Evolutionary conservation across 352 stramenopile species (phyloP).

Genomic region (Globisporangium solare): DNA sequence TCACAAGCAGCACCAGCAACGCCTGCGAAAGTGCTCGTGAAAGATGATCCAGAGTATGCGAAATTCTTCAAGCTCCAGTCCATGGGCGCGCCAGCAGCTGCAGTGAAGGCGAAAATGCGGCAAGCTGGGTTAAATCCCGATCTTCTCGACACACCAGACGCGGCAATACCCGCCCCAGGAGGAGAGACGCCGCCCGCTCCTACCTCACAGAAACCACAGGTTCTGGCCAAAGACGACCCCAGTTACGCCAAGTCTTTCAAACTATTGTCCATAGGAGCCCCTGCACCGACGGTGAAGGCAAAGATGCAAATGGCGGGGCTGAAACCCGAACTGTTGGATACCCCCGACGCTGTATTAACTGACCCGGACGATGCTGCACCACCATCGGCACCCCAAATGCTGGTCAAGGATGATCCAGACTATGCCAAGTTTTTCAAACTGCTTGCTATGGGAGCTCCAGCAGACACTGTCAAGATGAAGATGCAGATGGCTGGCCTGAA

Average conservation of each 20-base stretch:
- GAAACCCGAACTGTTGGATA: constrained; percentile 64
- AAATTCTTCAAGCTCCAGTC: constrained; percentile 71
- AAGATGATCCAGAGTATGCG: constrained; percentile 47
- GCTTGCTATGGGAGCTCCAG: constrained; percentile 48
- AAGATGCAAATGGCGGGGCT: constrained; percentile 59
- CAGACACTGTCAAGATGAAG: constrained; percentile 50
- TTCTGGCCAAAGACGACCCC: constrained; percentile 57
- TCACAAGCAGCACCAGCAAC: neutral
- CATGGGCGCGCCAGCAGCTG: constrained; percentile 47
- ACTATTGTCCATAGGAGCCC: constrained; percentile 53
- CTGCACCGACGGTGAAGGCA: constrained; percentile 43
- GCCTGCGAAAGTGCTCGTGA: constrained; percentile 23
- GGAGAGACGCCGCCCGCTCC: constrained; percentile 6
- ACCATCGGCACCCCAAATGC: constrained; percentile 18
- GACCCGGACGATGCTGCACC: neutral
- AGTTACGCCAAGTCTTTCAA: constrained; percentile 75
- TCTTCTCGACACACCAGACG: constrained; percentile 59
- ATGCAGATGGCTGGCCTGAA: constrained; percentile 63
- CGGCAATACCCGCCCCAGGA: constrained; percentile 18
- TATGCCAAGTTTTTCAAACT: constrained; percentile 82
- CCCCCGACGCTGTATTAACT: constrained; percentile 40
- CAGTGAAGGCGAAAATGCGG: constrained; percentile 59
- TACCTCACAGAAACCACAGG: constrained; percentile 14
- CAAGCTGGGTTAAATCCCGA: constrained; percentile 84
- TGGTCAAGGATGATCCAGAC: constrained; percentile 59